A percentile compares a stretch with the other conserved stretches of the same genome.
Conservation (phyloP, 805 yeast species). For the Yarrowia sp. region DNA sequence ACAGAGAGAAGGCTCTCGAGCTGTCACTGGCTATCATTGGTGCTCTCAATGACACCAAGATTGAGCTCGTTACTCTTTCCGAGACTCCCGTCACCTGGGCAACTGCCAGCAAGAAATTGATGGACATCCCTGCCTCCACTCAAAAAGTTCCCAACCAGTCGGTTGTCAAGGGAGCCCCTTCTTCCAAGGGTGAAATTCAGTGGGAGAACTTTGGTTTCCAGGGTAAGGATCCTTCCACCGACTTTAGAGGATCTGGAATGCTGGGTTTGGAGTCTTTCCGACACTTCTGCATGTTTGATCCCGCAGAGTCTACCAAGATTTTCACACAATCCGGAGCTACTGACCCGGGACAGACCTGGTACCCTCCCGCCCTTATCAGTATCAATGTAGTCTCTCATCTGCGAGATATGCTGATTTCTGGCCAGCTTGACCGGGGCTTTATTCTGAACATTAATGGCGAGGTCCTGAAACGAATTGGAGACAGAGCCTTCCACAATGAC, state of each 20-base stretch:
- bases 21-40: slow-evolving; percentile 5
- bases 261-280: slow-evolving; percentile 18
- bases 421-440: slow-evolving; percentile 9
- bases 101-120: slow-evolving; percentile 4
- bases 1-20: background rate
- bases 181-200: slow-evolving; percentile 28
- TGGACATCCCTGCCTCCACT: slow-evolving; percentile 9
- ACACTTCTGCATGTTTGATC: slow-evolving; percentile 22
- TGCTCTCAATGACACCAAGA: slow-evolving; percentile 20
- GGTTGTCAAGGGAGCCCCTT: background rate
- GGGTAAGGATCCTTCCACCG: slow-evolving; percentile 39
- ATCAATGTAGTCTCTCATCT: slow-evolving; percentile 31
- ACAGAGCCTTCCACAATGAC: background rate
- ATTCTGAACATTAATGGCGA: slow-evolving; percentile 3
- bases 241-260: slow-evolving; percentile 36
- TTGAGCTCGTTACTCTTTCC: background rate
- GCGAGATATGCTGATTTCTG: slow-evolving; percentile 15
- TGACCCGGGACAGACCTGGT: slow-evolving; percentile 31
- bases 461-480: background rate
- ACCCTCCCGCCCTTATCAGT: slow-evolving; percentile 36
- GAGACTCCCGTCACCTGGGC: slow-evolving; percentile 19
- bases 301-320: slow-evolving; percentile 8
- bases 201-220: slow-evolving; percentile 42
- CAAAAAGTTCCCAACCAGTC: slow-evolving; percentile 1
- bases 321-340: slow-evolving; percentile 1